A percentile compares a stretch with the other conserved stretches of the same genome.
Evolutionary conservation across 1,284 basidiomycete genomes (phyloP).

Genomic region (Trichosporon ovoides): DNA sequence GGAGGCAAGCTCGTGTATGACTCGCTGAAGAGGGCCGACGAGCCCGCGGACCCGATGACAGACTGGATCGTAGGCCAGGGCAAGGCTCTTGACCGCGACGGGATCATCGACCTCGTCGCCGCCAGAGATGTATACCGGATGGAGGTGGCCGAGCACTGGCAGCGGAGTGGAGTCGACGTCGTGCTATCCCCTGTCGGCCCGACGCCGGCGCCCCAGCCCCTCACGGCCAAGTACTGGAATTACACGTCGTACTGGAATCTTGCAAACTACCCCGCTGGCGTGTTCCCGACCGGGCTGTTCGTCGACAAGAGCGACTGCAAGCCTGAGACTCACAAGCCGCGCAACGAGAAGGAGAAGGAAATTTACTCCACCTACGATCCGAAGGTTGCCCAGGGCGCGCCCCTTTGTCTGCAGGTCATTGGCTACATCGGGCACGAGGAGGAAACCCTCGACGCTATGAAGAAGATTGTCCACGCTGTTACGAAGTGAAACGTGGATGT

Average conservation of each 20-base stretch:
- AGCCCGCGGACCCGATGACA: slow-evolving; percentile 38
- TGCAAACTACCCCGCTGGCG: slow-evolving; percentile 62
- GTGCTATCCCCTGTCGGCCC: slow-evolving; percentile 39
- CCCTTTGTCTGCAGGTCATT: slow-evolving; percentile 17
- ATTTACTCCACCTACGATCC: slow-evolving; percentile 28
- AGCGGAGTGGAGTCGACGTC: slow-evolving; percentile 32
- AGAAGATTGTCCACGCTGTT: slow-evolving; percentile 8
- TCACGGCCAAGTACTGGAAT: slow-evolving; percentile 40
- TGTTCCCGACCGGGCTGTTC: slow-evolving; percentile 60
- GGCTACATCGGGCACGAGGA: slow-evolving; percentile 18
- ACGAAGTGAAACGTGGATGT: neutral
- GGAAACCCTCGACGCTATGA: slow-evolving; percentile 10
- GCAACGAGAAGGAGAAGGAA: slow-evolving; percentile 47
- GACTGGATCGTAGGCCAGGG: slow-evolving; percentile 33
- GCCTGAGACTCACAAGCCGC: slow-evolving; percentile 50
- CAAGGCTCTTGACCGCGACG: slow-evolving; percentile 33
- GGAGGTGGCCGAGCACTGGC: slow-evolving; percentile 31
- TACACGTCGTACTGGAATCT: slow-evolving; percentile 66
- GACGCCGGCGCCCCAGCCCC: slow-evolving; percentile 36
- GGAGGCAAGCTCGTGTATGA: slow-evolving; percentile 28
- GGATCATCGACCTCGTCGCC: slow-evolving; percentile 30
- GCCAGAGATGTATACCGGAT: slow-evolving; percentile 33
- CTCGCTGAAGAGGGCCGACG: slow-evolving; percentile 43
- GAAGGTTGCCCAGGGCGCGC: slow-evolving; percentile 8
- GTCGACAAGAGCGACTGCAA: slow-evolving; percentile 53